Evolutionary conservation across 352 stramenopile species (phyloP).

Genomic region (Peronospora belbahrii): DNA sequence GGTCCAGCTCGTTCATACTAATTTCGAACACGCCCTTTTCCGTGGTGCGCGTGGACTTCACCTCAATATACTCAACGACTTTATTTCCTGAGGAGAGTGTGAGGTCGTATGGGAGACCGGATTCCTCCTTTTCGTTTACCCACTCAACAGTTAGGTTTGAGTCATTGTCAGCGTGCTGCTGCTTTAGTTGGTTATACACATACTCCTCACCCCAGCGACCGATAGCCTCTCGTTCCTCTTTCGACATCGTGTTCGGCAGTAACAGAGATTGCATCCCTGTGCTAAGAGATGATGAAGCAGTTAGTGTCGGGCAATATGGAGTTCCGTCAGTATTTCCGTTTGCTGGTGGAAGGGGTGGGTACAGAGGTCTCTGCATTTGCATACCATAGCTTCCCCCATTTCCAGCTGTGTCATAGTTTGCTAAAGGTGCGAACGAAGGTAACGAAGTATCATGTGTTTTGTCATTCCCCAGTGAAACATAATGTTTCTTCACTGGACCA

Average conservation of each 20-base stretch:
- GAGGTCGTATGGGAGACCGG: slow-evolving; percentile 77
- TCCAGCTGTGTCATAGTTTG: slow-evolving; percentile 4
- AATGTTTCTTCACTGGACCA: slow-evolving; percentile 11
- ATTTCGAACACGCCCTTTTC: slow-evolving; percentile 86
- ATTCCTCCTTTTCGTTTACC: slow-evolving; percentile 78
- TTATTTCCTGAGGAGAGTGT: slow-evolving; percentile 38
- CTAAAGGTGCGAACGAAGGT: slow-evolving; percentile 6
- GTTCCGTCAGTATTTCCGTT: slow-evolving; percentile 5
- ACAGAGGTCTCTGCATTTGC: slow-evolving; percentile 12
- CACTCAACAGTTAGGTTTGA: slow-evolving; percentile 48
- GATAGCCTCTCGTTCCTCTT: slow-evolving; percentile 67
- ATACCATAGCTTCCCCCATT: slow-evolving; percentile 7
- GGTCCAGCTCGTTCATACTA: slow-evolving; percentile 84
- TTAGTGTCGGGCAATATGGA: slow-evolving; percentile 7
- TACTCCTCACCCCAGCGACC: slow-evolving; percentile 81
- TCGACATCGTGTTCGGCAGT: slow-evolving; percentile 52
- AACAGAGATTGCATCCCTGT: slow-evolving; percentile 13
- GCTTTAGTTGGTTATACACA: slow-evolving; percentile 64
- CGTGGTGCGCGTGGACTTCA: slow-evolving; percentile 83
- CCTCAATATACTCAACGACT: slow-evolving; percentile 76
- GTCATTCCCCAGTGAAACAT: slow-evolving; percentile 10
- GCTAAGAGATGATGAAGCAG: slow-evolving; percentile 6
- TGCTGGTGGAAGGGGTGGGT: slow-evolving; percentile 6
- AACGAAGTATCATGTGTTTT: neutral
- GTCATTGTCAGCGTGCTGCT: slow-evolving; percentile 31